A percentile compares a stretch with the other conserved stretches of the same genome.
phyloP scores from a whole-genome alignment of 225 moss, liverwort and hornwort genomes.

The Polytrichum commune region DNA sequence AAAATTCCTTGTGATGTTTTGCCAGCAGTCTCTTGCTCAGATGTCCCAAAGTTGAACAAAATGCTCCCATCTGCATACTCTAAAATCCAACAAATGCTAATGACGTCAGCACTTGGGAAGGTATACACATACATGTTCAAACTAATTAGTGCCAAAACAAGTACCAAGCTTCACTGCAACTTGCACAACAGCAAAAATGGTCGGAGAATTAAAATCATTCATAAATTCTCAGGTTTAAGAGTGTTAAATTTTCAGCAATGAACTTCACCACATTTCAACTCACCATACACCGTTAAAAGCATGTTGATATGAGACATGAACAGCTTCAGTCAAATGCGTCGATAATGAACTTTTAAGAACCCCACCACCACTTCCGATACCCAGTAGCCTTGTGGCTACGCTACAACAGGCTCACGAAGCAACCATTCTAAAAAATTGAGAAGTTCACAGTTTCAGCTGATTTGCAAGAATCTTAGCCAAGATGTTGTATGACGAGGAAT shows the following conservation, averaged over 20 bases:
- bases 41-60: slow-evolving; percentile 81
- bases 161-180: background rate
- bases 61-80: slow-evolving; percentile 83
- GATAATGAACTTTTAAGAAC: too few relatives aligned
- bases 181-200: background rate
- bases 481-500: background rate
- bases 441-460: background rate
- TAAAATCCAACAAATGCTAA: slow-evolving; percentile 12
- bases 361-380: too few relatives aligned
- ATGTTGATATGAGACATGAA: too few relatives aligned
- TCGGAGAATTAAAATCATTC: background rate
- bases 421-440: background rate
- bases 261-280: too few relatives aligned
- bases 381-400: too few relatives aligned
- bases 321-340: too few relatives aligned
- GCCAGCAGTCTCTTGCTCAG: slow-evolving; percentile 42
- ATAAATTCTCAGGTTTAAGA: too few relatives aligned
- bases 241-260: too few relatives aligned
- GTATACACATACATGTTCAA: background rate
- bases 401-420: background rate
- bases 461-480: background rate
- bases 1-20: slow-evolving; percentile 1
- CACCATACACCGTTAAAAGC: too few relatives aligned
- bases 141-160: background rate
- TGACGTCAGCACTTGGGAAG: background rate